phyloP scores from a whole-genome alignment of 768 basidiomycete species.

The Daedalea quercina region DNA sequence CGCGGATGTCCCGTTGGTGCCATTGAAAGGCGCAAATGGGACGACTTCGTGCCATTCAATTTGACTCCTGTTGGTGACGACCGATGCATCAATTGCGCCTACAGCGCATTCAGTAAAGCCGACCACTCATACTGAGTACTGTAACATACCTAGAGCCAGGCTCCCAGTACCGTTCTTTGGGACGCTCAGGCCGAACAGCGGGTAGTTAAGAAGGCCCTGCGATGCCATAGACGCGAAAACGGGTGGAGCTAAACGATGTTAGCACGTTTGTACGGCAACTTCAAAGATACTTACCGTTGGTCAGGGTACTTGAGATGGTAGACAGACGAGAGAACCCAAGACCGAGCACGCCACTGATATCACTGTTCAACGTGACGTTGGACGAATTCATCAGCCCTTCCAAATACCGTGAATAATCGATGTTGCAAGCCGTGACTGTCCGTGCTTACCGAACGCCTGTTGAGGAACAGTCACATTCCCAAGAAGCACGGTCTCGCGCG shows the following conservation, averaged over 20 bases:
- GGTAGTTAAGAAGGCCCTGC: slow-evolving; percentile 62
- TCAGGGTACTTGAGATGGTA: slow-evolving; percentile 37
- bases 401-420: background rate
- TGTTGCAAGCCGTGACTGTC: background rate
- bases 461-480: slow-evolving; percentile 52
- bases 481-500: slow-evolving; percentile 52
- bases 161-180: slow-evolving; percentile 53
- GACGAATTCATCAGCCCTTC: slow-evolving; percentile 57
- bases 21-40: slow-evolving; percentile 58
- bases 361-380: slow-evolving; percentile 55
- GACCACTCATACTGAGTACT: background rate
- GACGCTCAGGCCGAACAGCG: slow-evolving; percentile 68
- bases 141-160: slow-evolving; percentile 52
- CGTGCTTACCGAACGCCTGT: slow-evolving; percentile 60
- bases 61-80: slow-evolving; percentile 51
- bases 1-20: slow-evolving; percentile 46
- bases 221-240: slow-evolving; percentile 60
- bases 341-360: slow-evolving; percentile 68
- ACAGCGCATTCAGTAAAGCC: background rate
- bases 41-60: slow-evolving; percentile 74
- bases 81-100: slow-evolving; percentile 73
- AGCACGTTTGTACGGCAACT: background rate
- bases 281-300: slow-evolving; percentile 38
- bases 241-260: slow-evolving; percentile 44
- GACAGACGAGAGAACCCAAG: slow-evolving; percentile 74